Evolutionary conservation across 2,329 filamentous ascomycete genomes (phyloP).

Genomic region (Sporothrix brasiliensis): DNA sequence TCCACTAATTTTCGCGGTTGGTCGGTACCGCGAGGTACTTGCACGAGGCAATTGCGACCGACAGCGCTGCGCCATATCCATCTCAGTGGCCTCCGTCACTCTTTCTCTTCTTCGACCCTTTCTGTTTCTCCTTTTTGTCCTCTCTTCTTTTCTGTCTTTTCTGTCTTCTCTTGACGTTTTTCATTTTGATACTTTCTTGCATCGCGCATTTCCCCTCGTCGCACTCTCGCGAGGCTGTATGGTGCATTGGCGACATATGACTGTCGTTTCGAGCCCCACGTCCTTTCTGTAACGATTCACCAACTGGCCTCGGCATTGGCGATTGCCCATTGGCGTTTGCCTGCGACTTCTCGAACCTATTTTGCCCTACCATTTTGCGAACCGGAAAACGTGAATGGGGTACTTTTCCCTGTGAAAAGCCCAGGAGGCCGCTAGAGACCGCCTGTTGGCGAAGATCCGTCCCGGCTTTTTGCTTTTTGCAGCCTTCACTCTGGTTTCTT

Average conservation of each 20-base stretch:
- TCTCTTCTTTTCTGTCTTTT: background rate
- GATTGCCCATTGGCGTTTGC: background rate
- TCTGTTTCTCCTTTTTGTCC: too few relatives aligned
- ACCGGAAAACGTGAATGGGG: background rate
- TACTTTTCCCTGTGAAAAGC: background rate
- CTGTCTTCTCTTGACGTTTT: background rate
- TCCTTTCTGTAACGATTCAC: slow-evolving; percentile 8
- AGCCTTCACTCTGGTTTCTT: background rate
- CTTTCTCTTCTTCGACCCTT: background rate
- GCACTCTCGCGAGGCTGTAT: slow-evolving; percentile 19
- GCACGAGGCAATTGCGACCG: slow-evolving; percentile 5
- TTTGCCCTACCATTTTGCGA: background rate
- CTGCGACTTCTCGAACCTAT: background rate
- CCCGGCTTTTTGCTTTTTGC: slow-evolving; percentile 17
- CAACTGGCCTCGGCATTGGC: slow-evolving; percentile 20
- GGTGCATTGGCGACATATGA: background rate
- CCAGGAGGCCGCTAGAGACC: background rate
- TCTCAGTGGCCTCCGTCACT: background rate
- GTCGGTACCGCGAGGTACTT: background rate
- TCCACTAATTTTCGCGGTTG: slow-evolving; percentile 11
- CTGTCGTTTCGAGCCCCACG: background rate
- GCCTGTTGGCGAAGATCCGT: background rate
- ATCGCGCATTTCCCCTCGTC: background rate
- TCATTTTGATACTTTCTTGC: too few relatives aligned
- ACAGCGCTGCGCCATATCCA: slow-evolving; percentile 5